A percentile compares a stretch with the other conserved stretches of the same genome.
These are phyloP conservation scores for Arthrobotrys sphaeroides DNA, from an alignment of 2,329 filamentous ascomycete species.

Conservation along the genomic window DNA sequence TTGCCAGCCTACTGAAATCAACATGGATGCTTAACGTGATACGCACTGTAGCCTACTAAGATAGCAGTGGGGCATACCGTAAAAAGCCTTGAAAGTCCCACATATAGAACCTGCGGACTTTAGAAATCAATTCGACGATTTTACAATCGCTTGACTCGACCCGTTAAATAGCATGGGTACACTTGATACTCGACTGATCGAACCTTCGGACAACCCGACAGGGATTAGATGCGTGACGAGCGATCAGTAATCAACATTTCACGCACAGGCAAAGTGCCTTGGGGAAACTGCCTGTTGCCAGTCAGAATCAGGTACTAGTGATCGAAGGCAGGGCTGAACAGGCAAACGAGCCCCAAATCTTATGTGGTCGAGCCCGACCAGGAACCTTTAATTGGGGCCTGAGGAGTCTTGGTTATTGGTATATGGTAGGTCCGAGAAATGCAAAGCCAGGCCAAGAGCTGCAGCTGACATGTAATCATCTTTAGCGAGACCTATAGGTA, in stretches of 20 bases:
- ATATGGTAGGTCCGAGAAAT: neutral
- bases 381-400: neutral
- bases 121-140: no score
- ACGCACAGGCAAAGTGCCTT: conserved; percentile 10
- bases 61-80: no score
- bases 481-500: neutral
- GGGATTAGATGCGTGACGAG: neutral
- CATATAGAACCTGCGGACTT: no score
- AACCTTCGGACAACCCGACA: neutral
- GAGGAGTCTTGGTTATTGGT: neutral
- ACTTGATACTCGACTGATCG: neutral
- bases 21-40: no score
- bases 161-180: neutral
- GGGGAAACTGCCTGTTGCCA: neutral
- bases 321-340: neutral
- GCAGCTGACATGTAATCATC: conserved; percentile 3
- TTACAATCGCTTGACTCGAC: neutral
- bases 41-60: no score
- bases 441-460: conserved; percentile 8
- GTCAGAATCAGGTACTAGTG: conserved; percentile 10
- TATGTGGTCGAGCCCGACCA: no score
- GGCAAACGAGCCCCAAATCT: neutral
- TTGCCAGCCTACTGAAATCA: no score
- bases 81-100: no score
- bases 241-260: conserved; percentile 27